Base-by-base conservation (phyloP, 108 stramenopile species). In the Pseudonitzschia pungens region DNA sequence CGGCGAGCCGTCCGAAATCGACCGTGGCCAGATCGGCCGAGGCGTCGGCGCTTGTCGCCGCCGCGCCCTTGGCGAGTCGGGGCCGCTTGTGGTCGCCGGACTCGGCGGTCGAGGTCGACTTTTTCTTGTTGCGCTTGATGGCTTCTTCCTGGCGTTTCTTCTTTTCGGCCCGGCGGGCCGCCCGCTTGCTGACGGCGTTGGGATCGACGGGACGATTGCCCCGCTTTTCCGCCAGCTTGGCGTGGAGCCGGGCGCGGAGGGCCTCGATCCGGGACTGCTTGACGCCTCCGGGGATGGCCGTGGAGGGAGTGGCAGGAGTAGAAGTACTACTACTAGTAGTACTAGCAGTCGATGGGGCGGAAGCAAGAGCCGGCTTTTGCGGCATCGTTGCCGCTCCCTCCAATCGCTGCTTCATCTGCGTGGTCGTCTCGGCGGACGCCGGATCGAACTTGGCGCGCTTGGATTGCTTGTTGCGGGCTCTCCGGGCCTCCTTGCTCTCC, bases 371-470 rank as follows among this genome's bases (percentile, higher is more conserved):
- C n/a, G n/a, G n/a, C n/a, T n/a, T n/a, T n/a, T n/a, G n/a, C n/a
- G n/a, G n/a, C n/a, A 27, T 5, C 42, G 54, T 4, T 27, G 7
- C 24, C 2, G 58, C 31, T 58, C 63, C 71, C 66, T 85, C 80
- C 27, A 89, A 21, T 26, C 89, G 85, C 21, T 77, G 71, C 82
- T 95, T 92, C 28, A 62, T 64, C 81, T 93, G 85, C 16, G 86
- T 64, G 9, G 92, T 90, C 6, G 89, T 86, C 67, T 89, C 90
- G 20, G 79, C 55, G 62, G 81, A 68, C 15, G 79, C 69, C 20
- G 92, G 89, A 71, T 91, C 92, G 60, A 89, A 89, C 74, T 90
- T 95, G 60, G 82, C 79, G 57, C 83, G 77, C 81, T 91, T 92
- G 36, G 85, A 81, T 64, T 81, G 82, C 72, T 93, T 93, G 73